These are phyloP conservation scores for Rasamsonia emersonii DNA, from an alignment of 2,329 filamentous ascomycete species.

Conservation along the genomic window DNA sequence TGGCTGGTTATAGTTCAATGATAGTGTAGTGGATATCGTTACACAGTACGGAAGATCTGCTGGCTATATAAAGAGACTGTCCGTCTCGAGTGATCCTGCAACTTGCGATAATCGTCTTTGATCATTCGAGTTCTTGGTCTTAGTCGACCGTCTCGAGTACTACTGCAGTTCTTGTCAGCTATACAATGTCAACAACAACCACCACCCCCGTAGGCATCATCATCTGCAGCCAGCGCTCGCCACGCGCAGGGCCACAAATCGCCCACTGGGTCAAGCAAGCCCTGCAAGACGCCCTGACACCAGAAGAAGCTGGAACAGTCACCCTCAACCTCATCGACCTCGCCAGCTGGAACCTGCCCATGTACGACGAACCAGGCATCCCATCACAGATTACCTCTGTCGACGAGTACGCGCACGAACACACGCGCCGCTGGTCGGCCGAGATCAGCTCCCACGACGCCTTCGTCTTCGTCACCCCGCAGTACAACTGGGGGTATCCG, in stretches of 20 bases:
- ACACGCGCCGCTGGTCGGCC: constrained; percentile 30
- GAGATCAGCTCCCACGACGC: constrained; percentile 25
- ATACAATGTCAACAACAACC: too few species aligned
- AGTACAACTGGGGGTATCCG: constrained; percentile 49
- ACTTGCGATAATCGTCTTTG: too few species aligned
- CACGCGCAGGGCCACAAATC: constrained; percentile 24
- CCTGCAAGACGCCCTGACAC: constrained; percentile 7
- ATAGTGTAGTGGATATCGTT: too few species aligned
- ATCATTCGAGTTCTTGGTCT: too few species aligned
- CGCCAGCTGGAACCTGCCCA: constrained; percentile 22
- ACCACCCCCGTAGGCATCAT: too few species aligned
- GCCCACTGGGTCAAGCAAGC: constrained; percentile 16
- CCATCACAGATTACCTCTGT: constrained; percentile 24
- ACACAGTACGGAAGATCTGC: too few species aligned
- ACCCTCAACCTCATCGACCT: constrained; percentile 18
- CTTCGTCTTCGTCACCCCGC: constrained; percentile 36
- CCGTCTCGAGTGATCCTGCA: too few species aligned
- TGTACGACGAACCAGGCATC: constrained; percentile 32
- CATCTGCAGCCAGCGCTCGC: constrained; percentile 22
- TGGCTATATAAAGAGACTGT: too few species aligned
- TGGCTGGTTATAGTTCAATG: too few species aligned
- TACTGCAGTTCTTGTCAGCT: too few species aligned
- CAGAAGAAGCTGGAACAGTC: constrained; percentile 1
- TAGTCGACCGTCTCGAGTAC: too few species aligned
- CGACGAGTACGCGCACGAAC: constrained; percentile 26